Percentiles rank a stretch among this genome's conserved stretches.
phyloP scores from a whole-genome alignment of 2,329 filamentous ascomycete genomes.

The Calycina marina region DNA sequence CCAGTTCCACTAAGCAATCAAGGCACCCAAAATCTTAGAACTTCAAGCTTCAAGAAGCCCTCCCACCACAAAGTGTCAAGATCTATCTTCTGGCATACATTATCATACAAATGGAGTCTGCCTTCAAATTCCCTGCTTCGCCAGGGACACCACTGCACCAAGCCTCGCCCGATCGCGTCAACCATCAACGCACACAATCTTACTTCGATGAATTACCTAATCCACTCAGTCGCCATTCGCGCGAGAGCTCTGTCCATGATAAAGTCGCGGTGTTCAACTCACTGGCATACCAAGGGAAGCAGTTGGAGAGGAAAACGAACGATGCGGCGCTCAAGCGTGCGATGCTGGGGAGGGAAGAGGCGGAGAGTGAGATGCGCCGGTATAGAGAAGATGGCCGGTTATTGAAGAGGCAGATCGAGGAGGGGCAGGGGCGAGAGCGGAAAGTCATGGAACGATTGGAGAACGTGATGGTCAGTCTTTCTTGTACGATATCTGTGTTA shows the following conservation, averaged over 20 bases:
- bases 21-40: no score
- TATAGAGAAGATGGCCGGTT: constrained; percentile 44
- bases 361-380: constrained; percentile 51
- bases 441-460: constrained; percentile 53
- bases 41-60: no score
- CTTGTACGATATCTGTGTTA: not conserved
- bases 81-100: no score
- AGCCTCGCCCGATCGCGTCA: constrained; percentile 49
- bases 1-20: no score
- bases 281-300: constrained; percentile 39
- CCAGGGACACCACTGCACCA: constrained; percentile 43
- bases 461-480: constrained; percentile 47
- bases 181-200: constrained; percentile 27
- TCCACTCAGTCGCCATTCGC: constrained; percentile 19
- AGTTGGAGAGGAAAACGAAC: constrained; percentile 47
- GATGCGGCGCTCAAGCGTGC: constrained; percentile 52
- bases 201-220: constrained; percentile 13
- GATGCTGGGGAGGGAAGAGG: constrained; percentile 55
- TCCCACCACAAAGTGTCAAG: no score
- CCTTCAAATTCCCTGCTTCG: constrained; percentile 36
- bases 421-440: constrained; percentile 50
- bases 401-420: constrained; percentile 44
- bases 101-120: constrained; percentile 32
- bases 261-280: constrained; percentile 62
- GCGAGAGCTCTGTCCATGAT: constrained; percentile 48